Evolutionary conservation across 1,284 basidiomycete genomes (phyloP).

Genomic region (Pseudozyma thailandica): DNA sequence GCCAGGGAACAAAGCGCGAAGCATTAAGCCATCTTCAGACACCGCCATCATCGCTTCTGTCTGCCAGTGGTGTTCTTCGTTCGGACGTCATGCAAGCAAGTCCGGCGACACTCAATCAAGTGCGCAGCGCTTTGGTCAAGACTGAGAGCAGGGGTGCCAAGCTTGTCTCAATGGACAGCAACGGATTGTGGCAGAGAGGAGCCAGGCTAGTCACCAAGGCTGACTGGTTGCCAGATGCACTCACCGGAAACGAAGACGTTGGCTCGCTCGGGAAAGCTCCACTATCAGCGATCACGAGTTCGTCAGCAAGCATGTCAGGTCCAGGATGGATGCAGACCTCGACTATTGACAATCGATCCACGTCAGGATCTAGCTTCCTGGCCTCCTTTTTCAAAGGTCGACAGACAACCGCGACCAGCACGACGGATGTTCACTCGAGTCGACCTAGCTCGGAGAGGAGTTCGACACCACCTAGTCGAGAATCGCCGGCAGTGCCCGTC

Average conservation of each 20-base stretch:
- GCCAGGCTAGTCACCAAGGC: constrained; percentile 20
- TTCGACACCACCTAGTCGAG: constrained; percentile 8
- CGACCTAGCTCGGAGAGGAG: constrained; percentile 11
- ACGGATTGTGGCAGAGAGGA: constrained; percentile 22
- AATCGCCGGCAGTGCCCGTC: constrained; percentile 1
- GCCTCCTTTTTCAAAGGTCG: constrained; percentile 42
- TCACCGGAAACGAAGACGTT: constrained; percentile 10
- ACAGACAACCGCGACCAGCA: constrained; percentile 13
- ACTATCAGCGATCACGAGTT: not conserved
- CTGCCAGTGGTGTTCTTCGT: constrained; percentile 23
- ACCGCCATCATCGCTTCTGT: constrained; percentile 23
- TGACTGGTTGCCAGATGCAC: constrained; percentile 28
- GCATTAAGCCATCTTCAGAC: constrained; percentile 25
- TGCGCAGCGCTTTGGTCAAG: constrained; percentile 16
- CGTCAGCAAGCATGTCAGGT: constrained; percentile 14
- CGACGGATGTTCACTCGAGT: not conserved
- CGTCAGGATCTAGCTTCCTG: constrained; percentile 28
- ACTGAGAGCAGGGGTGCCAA: constrained; percentile 34
- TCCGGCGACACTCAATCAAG: constrained; percentile 17
- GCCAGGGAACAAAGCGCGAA: constrained; percentile 37
- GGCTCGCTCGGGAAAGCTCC: not conserved
- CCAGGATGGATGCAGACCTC: constrained; percentile 46
- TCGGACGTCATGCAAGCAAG: constrained; percentile 12
- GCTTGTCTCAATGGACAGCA: constrained; percentile 22
- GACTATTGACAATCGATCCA: constrained; percentile 26